Base-by-base conservation (phyloP, 768 basidiomycete species). In the Pleurotus pulmonarius region DNA sequence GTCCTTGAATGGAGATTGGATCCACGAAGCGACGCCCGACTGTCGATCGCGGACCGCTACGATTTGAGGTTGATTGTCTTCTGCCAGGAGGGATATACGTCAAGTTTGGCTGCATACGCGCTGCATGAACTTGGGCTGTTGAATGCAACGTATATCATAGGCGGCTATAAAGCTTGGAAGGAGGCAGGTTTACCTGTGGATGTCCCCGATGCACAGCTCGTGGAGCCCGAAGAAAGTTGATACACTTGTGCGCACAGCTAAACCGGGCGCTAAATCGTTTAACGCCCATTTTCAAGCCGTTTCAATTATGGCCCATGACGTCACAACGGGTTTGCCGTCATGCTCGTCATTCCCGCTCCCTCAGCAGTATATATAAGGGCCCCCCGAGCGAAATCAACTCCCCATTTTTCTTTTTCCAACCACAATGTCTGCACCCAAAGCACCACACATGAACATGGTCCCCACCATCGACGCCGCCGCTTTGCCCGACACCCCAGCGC, bases 1-100 rank as follows among this genome's bases (percentile, higher is more conserved):
- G 80, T 84, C 4, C 76, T 92, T 53, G 90, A 92, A 67, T 90
- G 88, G 88, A 79, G 83, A 20, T 85, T 92, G 60, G 90, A 92
- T 68, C 90, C 90, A 3, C 76, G 87, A 55, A 77, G 72, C 60
- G 73, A 78, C 5, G 73, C 79, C 11, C 75, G 85, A 34, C 69
- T 92, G 53, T 70, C 80, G 1, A 83, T 91, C 60, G 90, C 83
- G 20, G 85, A 89, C 69, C 73, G 88, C 55, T 92, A 88, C 61
- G 90, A 92, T 70, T 64, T 91, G 39, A 70, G 87, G 46, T 77
- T 90, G 26, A 88, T 92, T 59, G 69, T 92, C 8, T 83, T 91
- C 61, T 88, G 87, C 67, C 82, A 87, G 65, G 88, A 89, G 49
- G 88, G 90, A 1, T 80, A 83, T 64, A 77, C 87, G 13, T 86